Conservation (phyloP, 1,139 yeast genomes). For the Pneumocystis canis region DNA sequence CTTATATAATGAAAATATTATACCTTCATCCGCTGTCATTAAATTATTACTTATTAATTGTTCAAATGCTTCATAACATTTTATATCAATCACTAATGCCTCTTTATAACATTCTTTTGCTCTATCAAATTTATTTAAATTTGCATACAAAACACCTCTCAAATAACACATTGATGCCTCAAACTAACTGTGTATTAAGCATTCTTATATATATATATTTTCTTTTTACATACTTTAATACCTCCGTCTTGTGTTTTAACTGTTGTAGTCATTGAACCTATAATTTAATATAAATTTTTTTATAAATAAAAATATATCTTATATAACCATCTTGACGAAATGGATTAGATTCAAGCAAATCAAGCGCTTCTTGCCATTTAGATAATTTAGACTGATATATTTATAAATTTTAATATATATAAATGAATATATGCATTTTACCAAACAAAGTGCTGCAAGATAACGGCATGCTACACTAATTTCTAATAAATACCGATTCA, state of each 20-base stretch:
- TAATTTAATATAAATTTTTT: neutral
- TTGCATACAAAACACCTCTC: conserved; percentile 70
- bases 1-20: neutral
- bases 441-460: conserved; percentile 58
- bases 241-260: conserved; percentile 16
- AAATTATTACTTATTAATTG: conserved; percentile 60
- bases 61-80: conserved; percentile 85
- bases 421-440: conserved; percentile 9
- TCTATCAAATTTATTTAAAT: conserved; percentile 67
- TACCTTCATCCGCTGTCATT: conserved; percentile 62
- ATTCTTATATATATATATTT: neutral
- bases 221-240: conserved; percentile 7
- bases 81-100: conserved; percentile 75
- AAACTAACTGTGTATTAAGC: conserved; percentile 39
- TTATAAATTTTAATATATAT: neutral
- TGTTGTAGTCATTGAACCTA: neutral
- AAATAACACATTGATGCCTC: conserved; percentile 80
- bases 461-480: conserved; percentile 63
- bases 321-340: conserved; percentile 24
- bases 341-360: conserved; percentile 69
- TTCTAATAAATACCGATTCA: conserved; percentile 27
- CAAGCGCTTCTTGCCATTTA: conserved; percentile 79
- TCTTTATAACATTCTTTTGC: conserved; percentile 84
- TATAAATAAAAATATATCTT: no score
- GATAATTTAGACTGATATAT: conserved; percentile 58